phyloP scores from a whole-genome alignment of 371 early-diverging fungal species.

The Saksenaea vasiformis region DNA sequence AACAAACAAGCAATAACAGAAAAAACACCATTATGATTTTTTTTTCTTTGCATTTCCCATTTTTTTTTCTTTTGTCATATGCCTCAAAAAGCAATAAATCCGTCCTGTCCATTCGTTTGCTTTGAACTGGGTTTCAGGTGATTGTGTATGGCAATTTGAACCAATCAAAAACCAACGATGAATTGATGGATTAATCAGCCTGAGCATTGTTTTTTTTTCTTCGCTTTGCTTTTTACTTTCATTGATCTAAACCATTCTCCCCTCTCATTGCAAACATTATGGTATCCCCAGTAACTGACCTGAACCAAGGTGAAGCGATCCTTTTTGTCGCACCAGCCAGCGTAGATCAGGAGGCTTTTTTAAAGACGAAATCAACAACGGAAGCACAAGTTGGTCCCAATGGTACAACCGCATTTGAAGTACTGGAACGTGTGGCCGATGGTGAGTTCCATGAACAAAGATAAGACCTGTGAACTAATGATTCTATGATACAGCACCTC shows the following conservation, averaged over 20 bases:
- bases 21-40: neutral
- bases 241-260: neutral
- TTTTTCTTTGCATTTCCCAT: neutral
- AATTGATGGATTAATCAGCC: neutral
- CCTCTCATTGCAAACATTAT: conserved; percentile 4
- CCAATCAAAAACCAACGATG: neutral
- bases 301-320: conserved; percentile 37
- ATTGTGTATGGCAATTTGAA: neutral
- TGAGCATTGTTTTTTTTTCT: neutral
- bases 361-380: conserved; percentile 25
- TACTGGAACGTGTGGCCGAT: conserved; percentile 46
- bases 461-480: conserved; percentile 19
- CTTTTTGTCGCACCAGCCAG: conserved; percentile 42
- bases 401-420: conserved; percentile 42
- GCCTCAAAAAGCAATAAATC: no score
- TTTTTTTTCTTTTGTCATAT: no score
- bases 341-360: conserved; percentile 32
- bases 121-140: neutral
- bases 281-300: conserved; percentile 27
- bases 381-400: conserved; percentile 47
- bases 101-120: neutral
- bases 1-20: no score
- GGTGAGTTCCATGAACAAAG: conserved; percentile 30
- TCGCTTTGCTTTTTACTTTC: neutral
- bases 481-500: conserved; percentile 31